A percentile compares a stretch with the other conserved stretches of the same genome.
Conservation (phyloP, 2,329 filamentous ascomycete species). For the Phaeosphaeria sp. region DNA sequence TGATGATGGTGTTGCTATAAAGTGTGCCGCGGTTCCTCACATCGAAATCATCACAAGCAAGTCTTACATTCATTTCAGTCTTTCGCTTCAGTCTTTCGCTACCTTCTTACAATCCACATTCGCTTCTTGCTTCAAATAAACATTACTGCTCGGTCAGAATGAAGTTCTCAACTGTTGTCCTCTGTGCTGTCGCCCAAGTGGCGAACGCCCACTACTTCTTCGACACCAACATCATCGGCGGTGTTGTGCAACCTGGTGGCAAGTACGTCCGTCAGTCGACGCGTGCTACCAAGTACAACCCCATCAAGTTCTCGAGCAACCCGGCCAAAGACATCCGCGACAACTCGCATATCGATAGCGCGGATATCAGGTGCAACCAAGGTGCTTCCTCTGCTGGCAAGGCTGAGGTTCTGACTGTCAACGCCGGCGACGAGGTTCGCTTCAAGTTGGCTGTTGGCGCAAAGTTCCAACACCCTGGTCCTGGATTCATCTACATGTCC, state of each 20-base stretch:
- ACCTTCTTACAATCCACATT: conserved; percentile 4
- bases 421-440: conserved; percentile 21
- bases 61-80: conserved; percentile 1
- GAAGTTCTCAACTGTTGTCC: conserved; percentile 28
- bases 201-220: conserved; percentile 36
- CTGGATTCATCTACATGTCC: conserved; percentile 32
- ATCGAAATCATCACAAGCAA: not conserved
- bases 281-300: conserved; percentile 27
- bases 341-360: conserved; percentile 23
- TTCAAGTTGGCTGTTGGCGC: conserved; percentile 26
- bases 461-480: conserved; percentile 28
- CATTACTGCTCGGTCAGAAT: conserved; percentile 14
- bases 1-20: not conserved
- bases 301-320: conserved; percentile 24
- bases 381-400: conserved; percentile 18
- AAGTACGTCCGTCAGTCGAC: conserved; percentile 36
- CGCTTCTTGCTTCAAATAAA: not conserved
- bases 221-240: conserved; percentile 24
- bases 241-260: conserved; percentile 18
- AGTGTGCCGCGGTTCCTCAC: not conserved
- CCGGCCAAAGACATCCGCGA: conserved; percentile 23
- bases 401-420: conserved; percentile 17
- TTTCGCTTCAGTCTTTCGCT: not conserved
- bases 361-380: conserved; percentile 38
- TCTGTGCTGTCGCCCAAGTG: conserved; percentile 17